Conservation (phyloP, 257 asterid species). For the Solanum paucissectum region DNA sequence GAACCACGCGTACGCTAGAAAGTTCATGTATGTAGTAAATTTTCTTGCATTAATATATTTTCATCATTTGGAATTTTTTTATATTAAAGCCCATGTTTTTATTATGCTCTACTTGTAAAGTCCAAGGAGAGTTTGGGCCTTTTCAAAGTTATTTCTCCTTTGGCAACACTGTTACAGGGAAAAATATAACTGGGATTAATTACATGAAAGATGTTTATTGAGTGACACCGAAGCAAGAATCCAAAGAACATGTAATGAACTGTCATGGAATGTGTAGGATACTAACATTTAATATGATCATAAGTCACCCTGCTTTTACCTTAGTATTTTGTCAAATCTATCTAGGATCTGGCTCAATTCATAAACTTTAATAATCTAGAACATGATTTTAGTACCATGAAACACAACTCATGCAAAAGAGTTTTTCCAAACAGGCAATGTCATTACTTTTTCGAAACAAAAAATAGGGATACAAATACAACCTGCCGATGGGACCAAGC, state of each 20-base stretch:
- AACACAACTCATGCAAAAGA: not conserved
- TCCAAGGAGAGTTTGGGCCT: not conserved
- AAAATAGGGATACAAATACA: not conserved
- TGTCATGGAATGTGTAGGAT: not conserved
- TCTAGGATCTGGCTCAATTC: not conserved
- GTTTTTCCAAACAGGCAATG: not conserved
- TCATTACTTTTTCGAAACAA: not conserved
- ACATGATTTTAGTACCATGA: not conserved
- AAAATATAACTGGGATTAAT: not conserved
- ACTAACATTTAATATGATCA: not conserved
- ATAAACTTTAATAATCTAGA: not conserved
- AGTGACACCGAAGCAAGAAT: not conserved
- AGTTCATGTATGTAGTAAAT: not conserved
- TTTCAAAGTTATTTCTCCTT: not conserved
- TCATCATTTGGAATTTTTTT: not conserved
- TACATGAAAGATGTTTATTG: not conserved
- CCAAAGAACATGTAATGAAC: not conserved
- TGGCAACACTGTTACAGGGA: not conserved
- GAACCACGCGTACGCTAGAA: not conserved
- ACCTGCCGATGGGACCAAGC: slow-evolving; percentile 99
- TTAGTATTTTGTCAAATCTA: not conserved
- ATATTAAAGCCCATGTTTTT: not conserved
- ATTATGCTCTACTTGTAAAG: not conserved
- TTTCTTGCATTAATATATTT: not conserved
- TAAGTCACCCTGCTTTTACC: not conserved